phyloP scores from a whole-genome alignment of 257 asterid genomes.

The Cinchona pubescens region DNA sequence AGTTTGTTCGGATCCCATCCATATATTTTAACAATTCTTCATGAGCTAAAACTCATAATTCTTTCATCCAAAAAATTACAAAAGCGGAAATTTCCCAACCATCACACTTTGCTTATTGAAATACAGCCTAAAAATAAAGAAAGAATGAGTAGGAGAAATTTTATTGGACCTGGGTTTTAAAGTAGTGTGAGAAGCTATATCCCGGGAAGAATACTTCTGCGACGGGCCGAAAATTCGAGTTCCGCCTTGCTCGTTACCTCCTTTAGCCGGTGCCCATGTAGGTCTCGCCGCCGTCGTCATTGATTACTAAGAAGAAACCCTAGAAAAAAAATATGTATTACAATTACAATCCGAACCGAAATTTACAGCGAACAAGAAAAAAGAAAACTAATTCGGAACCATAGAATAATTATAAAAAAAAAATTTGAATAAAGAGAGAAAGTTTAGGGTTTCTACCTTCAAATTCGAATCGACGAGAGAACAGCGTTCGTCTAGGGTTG shows the following conservation, averaged over 20 bases:
- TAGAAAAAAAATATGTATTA: too few relatives aligned
- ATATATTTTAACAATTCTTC: not conserved
- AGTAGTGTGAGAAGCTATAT: constrained; percentile 84
- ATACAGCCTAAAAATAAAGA: not conserved
- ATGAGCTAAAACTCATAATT: not conserved
- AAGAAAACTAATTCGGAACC: not conserved
- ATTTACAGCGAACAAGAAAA: not conserved
- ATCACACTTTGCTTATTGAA: not conserved
- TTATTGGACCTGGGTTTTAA: constrained; percentile 67
- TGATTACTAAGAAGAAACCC: not conserved
- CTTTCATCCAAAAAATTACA: too few relatives aligned
- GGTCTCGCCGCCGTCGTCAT: constrained; percentile 99
- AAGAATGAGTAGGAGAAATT: not conserved
- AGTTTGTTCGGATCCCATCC: not conserved
- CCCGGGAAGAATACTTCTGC: constrained; percentile 96
- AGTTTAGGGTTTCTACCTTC: too few relatives aligned
- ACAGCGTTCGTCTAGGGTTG: too few relatives aligned
- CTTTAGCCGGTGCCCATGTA: constrained; percentile 99
- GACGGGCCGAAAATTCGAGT: constrained; percentile 92
- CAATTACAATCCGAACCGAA: not conserved
- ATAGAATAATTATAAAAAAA: not conserved
- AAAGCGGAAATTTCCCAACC: too few relatives aligned
- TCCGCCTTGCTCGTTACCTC: constrained; percentile 98
- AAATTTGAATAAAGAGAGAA: not conserved
- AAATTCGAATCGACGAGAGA: too few relatives aligned